phyloP scores from a whole-genome alignment of 2,329 filamentous ascomycete species.

The Colletotrichum caudatum region DNA sequence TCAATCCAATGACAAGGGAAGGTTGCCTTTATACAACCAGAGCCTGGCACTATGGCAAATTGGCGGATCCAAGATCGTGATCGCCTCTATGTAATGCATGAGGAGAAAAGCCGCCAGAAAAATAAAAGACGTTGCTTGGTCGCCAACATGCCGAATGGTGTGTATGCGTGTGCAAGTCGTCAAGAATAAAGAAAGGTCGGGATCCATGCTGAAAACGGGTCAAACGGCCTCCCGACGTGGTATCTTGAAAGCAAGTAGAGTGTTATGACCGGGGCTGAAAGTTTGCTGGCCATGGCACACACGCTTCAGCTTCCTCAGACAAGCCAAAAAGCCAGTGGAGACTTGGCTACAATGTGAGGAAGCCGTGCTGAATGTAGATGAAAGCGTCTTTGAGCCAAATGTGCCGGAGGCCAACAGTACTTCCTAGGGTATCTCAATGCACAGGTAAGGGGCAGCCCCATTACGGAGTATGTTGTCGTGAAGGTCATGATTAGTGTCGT shows the following conservation, averaged over 20 bases:
- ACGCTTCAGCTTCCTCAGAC: not conserved
- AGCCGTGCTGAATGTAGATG: conserved; percentile 12
- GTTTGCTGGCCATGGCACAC: conserved; percentile 26
- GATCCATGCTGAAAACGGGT: conserved; percentile 29
- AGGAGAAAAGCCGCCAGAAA: conserved; percentile 23
- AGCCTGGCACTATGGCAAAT: conserved; percentile 21
- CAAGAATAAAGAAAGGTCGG: conserved; percentile 33
- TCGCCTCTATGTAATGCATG: conserved; percentile 38
- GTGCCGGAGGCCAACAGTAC: conserved; percentile 33
- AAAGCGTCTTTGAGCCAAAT: conserved; percentile 20
- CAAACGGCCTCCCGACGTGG: conserved; percentile 34
- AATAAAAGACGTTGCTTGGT: conserved; percentile 31
- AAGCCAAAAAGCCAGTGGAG: conserved; percentile 2
- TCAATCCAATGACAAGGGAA: conserved; percentile 34
- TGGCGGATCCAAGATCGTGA: conserved; percentile 18
- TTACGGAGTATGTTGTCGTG: conserved; percentile 33
- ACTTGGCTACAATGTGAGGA: not conserved
- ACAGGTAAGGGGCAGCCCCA: conserved; percentile 31
- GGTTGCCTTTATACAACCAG: conserved; percentile 30
- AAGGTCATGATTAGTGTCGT: conserved; percentile 39
- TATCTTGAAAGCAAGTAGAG: conserved; percentile 42
- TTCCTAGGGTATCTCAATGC: conserved; percentile 40
- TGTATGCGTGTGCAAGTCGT: conserved; percentile 26
- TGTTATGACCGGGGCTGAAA: conserved; percentile 36
- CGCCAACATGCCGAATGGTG: conserved; percentile 35